phyloP scores from a whole-genome alignment of 2,329 filamentous ascomycete genomes.

The Ascosphaera aggregata region DNA sequence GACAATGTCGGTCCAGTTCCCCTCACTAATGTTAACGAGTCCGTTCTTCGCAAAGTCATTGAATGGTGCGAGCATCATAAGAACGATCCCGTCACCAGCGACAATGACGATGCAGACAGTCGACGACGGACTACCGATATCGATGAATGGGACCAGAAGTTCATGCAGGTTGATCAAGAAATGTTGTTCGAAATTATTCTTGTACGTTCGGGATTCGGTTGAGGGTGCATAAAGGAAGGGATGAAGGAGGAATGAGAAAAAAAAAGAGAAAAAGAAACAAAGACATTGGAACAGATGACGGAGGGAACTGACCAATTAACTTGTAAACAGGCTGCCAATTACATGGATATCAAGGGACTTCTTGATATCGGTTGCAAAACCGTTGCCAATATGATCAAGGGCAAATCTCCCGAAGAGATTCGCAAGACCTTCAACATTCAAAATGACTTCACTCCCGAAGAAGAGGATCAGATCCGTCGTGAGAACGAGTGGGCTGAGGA shows the following conservation, averaged over 20 bases:
- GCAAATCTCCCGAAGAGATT: constrained; percentile 97
- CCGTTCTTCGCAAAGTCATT: constrained; percentile 84
- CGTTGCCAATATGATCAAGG: constrained; percentile 99
- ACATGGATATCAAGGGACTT: constrained; percentile 94
- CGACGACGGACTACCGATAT: constrained; percentile 98
- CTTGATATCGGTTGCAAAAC: constrained; percentile 98
- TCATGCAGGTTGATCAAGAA: constrained; percentile 99
- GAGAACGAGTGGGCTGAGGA: constrained; percentile 89
- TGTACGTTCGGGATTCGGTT: no score
- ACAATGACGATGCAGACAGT: constrained; percentile 77
- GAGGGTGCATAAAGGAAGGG: no score
- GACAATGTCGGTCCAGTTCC: constrained; percentile 42
- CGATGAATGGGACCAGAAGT: constrained; percentile 99
- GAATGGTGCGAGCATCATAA: constrained; percentile 97
- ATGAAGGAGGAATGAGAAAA: no score
- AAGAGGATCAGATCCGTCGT: constrained; percentile 89
- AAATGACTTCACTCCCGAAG: constrained; percentile 96
- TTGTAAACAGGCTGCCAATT: constrained; percentile 83
- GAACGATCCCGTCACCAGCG: constrained; percentile 56
- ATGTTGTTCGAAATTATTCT: constrained; percentile 99
- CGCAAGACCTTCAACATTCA: constrained; percentile 99
- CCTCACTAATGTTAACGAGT: constrained; percentile 63
- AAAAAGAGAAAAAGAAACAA: no score
- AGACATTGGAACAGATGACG: no score
- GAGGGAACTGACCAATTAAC: no score